Percentiles rank a stretch among this genome's conserved stretches.
These are phyloP conservation scores for Parasarocladium wereldwijsianum DNA, from an alignment of 2,329 filamentous ascomycete species.

Conservation along the genomic window DNA sequence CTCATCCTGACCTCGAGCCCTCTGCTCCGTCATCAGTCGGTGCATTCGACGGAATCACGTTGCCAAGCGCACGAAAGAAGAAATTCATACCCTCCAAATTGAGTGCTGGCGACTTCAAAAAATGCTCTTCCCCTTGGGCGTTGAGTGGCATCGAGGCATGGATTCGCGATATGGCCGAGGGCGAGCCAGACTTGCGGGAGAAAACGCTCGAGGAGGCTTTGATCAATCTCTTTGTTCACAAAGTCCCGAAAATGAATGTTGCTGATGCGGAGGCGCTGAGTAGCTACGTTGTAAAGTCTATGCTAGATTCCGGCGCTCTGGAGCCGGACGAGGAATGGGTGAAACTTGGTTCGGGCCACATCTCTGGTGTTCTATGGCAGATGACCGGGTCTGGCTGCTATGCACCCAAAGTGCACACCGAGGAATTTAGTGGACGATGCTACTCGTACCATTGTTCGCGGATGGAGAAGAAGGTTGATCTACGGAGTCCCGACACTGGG, in stretches of 20 bases:
- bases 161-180: constrained; percentile 81
- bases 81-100: constrained; percentile 80
- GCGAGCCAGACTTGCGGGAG: constrained; percentile 74
- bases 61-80: constrained; percentile 65
- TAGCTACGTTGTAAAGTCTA: constrained; percentile 59
- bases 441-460: constrained; percentile 91
- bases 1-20: constrained; percentile 1
- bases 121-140: constrained; percentile 83
- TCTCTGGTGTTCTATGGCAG: constrained; percentile 88
- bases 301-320: constrained; percentile 66
- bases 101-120: constrained; percentile 64
- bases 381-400: constrained; percentile 88
- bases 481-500: constrained; percentile 57
- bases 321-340: constrained; percentile 94
- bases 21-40: constrained; percentile 20
- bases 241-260: constrained; percentile 96
- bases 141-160: constrained; percentile 75
- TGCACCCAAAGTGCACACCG: constrained; percentile 64
- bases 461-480: constrained; percentile 85
- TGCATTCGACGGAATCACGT: constrained; percentile 67
- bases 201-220: constrained; percentile 78
- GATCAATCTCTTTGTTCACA: constrained; percentile 78
- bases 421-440: constrained; percentile 58
- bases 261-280: constrained; percentile 87
- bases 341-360: constrained; percentile 66